Conservation (phyloP, 2,329 filamentous ascomycete genomes). For the Fusarium incarnatum region DNA sequence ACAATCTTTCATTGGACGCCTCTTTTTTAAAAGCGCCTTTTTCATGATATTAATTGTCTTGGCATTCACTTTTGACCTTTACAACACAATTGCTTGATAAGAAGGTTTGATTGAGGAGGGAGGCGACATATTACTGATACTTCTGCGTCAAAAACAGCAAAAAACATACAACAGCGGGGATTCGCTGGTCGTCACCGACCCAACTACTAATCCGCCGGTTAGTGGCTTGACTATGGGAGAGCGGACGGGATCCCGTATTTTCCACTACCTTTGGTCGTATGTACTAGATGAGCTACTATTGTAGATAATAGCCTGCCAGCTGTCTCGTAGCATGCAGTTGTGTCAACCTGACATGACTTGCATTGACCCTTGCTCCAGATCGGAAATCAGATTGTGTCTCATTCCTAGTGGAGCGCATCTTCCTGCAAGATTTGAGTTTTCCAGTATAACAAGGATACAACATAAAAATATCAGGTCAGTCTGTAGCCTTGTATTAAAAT, state of each 20-base stretch:
- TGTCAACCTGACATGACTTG: too few relatives aligned
- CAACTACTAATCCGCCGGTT: too few relatives aligned
- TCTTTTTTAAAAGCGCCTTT: neutral
- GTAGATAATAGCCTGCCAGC: rapidly evolving
- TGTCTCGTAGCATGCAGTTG: too few relatives aligned
- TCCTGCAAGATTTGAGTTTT: neutral
- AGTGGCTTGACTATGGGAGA: too few relatives aligned
- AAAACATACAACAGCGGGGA: too few relatives aligned
- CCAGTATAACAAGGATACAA: neutral
- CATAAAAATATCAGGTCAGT: neutral
- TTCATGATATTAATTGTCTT: neutral
- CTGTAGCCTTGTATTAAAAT: neutral
- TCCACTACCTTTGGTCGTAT: too few relatives aligned
- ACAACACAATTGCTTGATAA: neutral
- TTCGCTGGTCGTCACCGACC: too few relatives aligned
- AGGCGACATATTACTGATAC: too few relatives aligned
- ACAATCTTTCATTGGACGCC: neutral
- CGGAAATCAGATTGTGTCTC: neutral
- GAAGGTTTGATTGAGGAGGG: neutral
- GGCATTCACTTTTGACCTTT: too few relatives aligned
- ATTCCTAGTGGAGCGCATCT: neutral
- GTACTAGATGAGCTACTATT: too few relatives aligned
- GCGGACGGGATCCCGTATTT: too few relatives aligned
- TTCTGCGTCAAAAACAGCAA: neutral
- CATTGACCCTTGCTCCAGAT: neutral